Conservation (phyloP, 208 protist genomes). For the Acanthamoeba quina region DNA sequence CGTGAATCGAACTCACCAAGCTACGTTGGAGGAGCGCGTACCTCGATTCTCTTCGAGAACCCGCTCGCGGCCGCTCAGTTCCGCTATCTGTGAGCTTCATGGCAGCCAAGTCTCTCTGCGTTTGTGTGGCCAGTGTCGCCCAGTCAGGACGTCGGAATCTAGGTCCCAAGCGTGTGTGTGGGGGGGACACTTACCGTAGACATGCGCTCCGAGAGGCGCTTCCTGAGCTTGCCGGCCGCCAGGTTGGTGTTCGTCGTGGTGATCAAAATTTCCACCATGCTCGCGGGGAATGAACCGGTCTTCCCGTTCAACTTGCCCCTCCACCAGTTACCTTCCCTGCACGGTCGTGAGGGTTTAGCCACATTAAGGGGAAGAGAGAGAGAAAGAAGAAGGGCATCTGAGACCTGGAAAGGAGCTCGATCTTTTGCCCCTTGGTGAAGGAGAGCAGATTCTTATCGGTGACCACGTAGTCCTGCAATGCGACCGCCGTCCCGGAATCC, state of each 20-base stretch:
- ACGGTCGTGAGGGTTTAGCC: not conserved
- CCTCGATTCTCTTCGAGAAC: no score
- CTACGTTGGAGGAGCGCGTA: no score
- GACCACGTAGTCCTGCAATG: constrained; percentile 5
- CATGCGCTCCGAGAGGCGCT: constrained; percentile 1
- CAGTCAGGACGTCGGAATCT: not conserved
- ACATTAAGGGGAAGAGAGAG: not conserved
- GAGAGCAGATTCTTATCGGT: not conserved
- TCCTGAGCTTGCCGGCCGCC: not conserved
- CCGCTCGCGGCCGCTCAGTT: no score
- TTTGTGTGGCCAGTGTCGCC: not conserved
- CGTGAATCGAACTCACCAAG: not conserved
- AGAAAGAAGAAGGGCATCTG: not conserved
- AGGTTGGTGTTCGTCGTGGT: not conserved
- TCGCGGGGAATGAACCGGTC: not conserved
- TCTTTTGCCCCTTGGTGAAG: constrained; percentile 57
- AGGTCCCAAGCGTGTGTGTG: no score
- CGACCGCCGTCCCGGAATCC: not conserved
- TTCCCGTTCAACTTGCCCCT: not conserved
- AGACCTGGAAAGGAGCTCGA: constrained; percentile 65
- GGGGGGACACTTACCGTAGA: not conserved
- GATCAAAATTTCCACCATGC: constrained; percentile 2
- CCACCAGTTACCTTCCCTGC: constrained; percentile 32
- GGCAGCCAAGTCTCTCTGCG: not conserved
- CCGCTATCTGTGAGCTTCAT: no score